Evolutionary conservation across 768 basidiomycete genomes (phyloP).

Genomic region (Exidia glandulosa): DNA sequence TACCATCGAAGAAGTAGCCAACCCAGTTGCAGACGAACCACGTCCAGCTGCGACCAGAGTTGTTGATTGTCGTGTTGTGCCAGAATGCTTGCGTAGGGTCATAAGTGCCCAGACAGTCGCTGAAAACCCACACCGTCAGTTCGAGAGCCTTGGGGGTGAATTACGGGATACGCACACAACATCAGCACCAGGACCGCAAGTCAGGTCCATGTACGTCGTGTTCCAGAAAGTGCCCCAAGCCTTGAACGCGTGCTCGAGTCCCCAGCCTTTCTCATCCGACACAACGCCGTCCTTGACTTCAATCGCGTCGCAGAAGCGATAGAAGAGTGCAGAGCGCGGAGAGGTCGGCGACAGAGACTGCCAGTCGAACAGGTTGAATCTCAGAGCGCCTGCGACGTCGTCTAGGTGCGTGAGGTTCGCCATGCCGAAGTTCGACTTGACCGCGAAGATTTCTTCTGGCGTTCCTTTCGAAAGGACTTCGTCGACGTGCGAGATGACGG

Average conservation of each 20-base stretch:
- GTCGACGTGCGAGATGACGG: constrained; percentile 52
- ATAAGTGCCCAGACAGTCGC: constrained; percentile 32
- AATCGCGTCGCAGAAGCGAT: constrained; percentile 54
- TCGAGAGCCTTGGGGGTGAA: neutral
- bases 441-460: constrained; percentile 32
- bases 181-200: constrained; percentile 34
- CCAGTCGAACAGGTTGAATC: constrained; percentile 56
- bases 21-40: constrained; percentile 75
- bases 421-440: constrained; percentile 54
- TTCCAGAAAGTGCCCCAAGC: constrained; percentile 11
- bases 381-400: constrained; percentile 48
- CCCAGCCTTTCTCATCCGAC: constrained; percentile 22
- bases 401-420: constrained; percentile 46
- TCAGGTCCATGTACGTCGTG: constrained; percentile 21
- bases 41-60: constrained; percentile 50
- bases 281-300: constrained; percentile 47
- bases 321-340: constrained; percentile 39
- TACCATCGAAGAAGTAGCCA: constrained; percentile 36
- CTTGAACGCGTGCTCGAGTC: constrained; percentile 8
- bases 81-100: constrained; percentile 29
- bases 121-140: constrained; percentile 2
- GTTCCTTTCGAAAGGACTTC: constrained; percentile 37
- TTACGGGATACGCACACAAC: constrained; percentile 32
- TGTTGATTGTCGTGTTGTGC: constrained; percentile 46
- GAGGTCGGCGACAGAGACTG: constrained; percentile 43